A percentile compares a stretch with the other conserved stretches of the same genome.
These are phyloP conservation scores for Kingdonia uniflora DNA, from an alignment of 164 flowering plant genomes.

Conservation along the genomic window DNA sequence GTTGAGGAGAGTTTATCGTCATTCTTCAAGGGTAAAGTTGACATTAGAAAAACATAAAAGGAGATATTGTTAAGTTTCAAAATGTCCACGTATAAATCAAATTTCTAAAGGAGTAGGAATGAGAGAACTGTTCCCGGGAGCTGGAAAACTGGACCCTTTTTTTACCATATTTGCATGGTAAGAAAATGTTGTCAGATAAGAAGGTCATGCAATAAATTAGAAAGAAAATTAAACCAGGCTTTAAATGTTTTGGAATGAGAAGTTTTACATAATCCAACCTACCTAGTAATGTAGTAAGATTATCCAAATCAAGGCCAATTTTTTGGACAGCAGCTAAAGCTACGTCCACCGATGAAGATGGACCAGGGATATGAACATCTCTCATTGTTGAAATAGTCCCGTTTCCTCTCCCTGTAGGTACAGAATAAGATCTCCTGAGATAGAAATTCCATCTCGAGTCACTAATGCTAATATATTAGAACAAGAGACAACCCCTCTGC, in stretches of 20 bases:
- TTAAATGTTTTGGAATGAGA: too few species aligned
- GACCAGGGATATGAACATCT: conserved; percentile 22
- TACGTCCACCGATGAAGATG: not conserved
- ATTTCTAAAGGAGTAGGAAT: too few species aligned
- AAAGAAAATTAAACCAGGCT: too few species aligned
- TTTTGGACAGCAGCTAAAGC: not conserved
- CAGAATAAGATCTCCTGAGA: conserved; percentile 19
- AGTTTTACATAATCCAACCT: not conserved
- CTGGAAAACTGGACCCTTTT: too few species aligned
- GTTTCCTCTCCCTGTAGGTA: conserved; percentile 36
- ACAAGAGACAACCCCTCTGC: conserved; percentile 3
- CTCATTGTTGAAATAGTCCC: conserved; percentile 22
- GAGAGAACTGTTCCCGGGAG: too few species aligned
- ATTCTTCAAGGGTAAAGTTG: too few species aligned
- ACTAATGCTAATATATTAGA: conserved; percentile 19
- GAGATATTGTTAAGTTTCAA: too few species aligned
- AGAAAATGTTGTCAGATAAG: too few species aligned
- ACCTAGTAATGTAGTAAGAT: conserved; percentile 25
- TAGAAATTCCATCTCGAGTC: conserved; percentile 22
- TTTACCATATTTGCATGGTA: too few species aligned
- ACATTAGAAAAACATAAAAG: too few species aligned
- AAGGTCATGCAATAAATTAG: not conserved
- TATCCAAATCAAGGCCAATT: conserved; percentile 20
- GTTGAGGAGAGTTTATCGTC: too few species aligned
- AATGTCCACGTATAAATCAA: too few species aligned